phyloP scores from a whole-genome alignment of 148 eudicot species.

The Cornus controversa region DNA sequence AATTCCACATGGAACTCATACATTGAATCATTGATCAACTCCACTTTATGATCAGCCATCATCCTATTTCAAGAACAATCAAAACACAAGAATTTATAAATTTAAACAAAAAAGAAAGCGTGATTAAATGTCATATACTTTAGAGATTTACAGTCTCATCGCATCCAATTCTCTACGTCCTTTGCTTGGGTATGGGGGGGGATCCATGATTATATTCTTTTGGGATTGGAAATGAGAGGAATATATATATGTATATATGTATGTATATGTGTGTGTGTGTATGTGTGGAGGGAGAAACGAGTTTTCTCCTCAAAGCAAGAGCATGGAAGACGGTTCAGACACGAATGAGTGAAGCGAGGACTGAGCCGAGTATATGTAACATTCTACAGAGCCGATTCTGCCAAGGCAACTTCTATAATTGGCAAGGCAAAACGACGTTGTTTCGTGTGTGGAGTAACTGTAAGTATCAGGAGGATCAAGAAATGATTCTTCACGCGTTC shows the following conservation, averaged over 20 bases:
- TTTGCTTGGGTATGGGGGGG: conserved; percentile 70
- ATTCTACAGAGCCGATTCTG: no score
- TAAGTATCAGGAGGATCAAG: no score
- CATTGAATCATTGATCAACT: conserved; percentile 64
- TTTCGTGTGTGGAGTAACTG: no score
- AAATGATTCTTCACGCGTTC: no score
- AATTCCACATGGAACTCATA: conserved; percentile 62
- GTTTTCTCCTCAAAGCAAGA: no score
- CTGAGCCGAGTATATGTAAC: background rate
- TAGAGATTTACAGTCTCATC: conserved; percentile 47
- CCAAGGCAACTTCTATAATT: no score
- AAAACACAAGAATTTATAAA: background rate
- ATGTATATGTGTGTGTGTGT: no score
- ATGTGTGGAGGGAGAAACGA: background rate
- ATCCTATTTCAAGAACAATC: conserved; percentile 38
- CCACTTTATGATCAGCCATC: conserved; percentile 75
- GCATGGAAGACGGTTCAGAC: background rate
- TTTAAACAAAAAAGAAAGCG: background rate
- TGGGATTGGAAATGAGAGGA: background rate
- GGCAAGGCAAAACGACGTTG: no score
- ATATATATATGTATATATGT: no score
- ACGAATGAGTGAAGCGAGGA: background rate
- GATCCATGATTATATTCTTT: conserved; percentile 36
- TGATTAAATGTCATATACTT: background rate
- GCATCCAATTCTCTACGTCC: conserved; percentile 69